Evolutionary conservation across 441 rosid species (phyloP).

Genomic region (Aleurites moluccanus): DNA sequence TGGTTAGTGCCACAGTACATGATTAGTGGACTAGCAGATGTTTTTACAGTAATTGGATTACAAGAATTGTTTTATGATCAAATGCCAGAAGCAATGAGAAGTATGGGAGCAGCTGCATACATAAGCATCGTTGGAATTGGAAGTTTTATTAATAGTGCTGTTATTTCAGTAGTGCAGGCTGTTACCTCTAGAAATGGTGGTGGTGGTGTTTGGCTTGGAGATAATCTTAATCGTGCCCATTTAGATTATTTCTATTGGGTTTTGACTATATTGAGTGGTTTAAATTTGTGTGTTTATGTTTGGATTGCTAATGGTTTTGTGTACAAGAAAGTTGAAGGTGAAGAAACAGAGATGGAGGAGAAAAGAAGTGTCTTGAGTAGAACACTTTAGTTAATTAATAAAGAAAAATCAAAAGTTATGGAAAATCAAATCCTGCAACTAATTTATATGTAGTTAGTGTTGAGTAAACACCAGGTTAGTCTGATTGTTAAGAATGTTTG

Average conservation of each 20-base stretch:
- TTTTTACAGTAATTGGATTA: constrained; percentile 62
- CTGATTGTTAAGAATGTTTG: too few relatives aligned
- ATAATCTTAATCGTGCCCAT: constrained; percentile 62
- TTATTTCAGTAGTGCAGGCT: constrained; percentile 52
- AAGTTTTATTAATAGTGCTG: constrained; percentile 57
- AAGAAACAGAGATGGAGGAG: constrained; percentile 4
- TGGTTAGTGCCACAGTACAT: constrained; percentile 82
- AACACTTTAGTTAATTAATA: too few relatives aligned
- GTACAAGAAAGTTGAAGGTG: constrained; percentile 57
- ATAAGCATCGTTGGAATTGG: constrained; percentile 67
- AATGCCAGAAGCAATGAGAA: constrained; percentile 74
- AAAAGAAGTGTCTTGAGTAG: not conserved
- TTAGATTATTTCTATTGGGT: constrained; percentile 70
- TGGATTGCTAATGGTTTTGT: constrained; percentile 56
- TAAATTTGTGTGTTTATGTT: constrained; percentile 53
- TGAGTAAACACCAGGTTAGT: too few relatives aligned
- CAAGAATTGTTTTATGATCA: constrained; percentile 87
- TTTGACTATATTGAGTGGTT: constrained; percentile 52
- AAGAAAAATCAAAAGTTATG: not conserved
- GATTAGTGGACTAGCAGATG: constrained; percentile 54
- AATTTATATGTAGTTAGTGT: too few relatives aligned
- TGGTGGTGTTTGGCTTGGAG: constrained; percentile 55
- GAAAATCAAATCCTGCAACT: too few relatives aligned
- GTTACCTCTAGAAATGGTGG: constrained; percentile 33
- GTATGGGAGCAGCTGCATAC: constrained; percentile 76